Conservation (phyloP, 2,329 filamentous ascomycete genomes). For the Trichoderma sp. region DNA sequence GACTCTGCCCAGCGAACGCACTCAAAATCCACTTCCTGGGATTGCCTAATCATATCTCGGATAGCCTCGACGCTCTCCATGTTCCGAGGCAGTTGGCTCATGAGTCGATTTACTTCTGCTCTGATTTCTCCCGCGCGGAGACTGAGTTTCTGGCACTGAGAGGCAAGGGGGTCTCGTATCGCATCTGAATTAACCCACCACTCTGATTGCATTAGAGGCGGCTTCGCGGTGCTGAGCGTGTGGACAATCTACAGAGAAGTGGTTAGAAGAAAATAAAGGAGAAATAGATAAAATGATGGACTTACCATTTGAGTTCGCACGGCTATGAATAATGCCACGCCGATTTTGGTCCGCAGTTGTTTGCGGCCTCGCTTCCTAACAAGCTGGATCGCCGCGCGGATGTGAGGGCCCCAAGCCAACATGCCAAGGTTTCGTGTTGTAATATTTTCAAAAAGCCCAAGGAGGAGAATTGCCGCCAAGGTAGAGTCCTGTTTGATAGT, state of each 20-base stretch:
- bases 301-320: slow-evolving; percentile 63
- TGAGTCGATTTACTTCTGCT: slow-evolving; percentile 53
- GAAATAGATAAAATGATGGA: background rate
- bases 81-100: slow-evolving; percentile 49
- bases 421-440: slow-evolving; percentile 56
- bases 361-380: slow-evolving; percentile 59
- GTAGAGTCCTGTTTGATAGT: slow-evolving; percentile 57
- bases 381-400: slow-evolving; percentile 64
- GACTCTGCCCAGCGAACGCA: slow-evolving; percentile 53
- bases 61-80: slow-evolving; percentile 54
- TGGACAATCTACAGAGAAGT: slow-evolving; percentile 52
- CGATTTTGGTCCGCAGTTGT: slow-evolving; percentile 55
- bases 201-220: slow-evolving; percentile 55
- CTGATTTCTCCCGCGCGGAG: slow-evolving; percentile 59
- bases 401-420: slow-evolving; percentile 63
- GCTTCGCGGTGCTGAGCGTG: slow-evolving; percentile 54
- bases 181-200: slow-evolving; percentile 59
- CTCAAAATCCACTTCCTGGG: slow-evolving; percentile 55
- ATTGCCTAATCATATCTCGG: slow-evolving; percentile 53
- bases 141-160: slow-evolving; percentile 53
- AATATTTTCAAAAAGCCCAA: slow-evolving; percentile 64
- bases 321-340: slow-evolving; percentile 58
- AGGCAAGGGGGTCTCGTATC: slow-evolving; percentile 51
- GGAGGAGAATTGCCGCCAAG: slow-evolving; percentile 59
- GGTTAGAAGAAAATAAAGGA: background rate